Conservation (phyloP, 495 filamentous ascomycete genomes). For the Cenococcum geophilum region DNA sequence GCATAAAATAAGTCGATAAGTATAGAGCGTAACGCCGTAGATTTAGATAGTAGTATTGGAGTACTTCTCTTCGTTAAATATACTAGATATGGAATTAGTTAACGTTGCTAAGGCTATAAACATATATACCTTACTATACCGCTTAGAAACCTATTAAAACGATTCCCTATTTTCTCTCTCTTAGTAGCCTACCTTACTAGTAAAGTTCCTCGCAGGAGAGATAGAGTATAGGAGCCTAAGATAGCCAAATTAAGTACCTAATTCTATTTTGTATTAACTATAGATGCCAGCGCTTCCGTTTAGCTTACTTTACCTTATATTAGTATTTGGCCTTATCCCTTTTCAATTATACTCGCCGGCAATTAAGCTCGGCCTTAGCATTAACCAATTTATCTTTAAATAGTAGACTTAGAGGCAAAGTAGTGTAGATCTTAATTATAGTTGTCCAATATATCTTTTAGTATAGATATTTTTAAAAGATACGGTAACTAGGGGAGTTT, state of each 20-base stretch:
- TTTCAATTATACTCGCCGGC: neutral
- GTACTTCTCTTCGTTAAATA: too few species aligned
- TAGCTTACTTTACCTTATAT: neutral
- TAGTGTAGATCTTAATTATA: too few species aligned
- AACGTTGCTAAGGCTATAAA: slow-evolving; percentile 1
- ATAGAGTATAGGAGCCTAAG: neutral
- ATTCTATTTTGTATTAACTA: neutral
- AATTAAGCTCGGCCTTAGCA: neutral
- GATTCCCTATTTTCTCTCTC: neutral
- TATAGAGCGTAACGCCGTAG: slow-evolving; percentile 9
- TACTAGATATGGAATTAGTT: too few species aligned
- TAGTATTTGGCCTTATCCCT: slow-evolving; percentile 1
- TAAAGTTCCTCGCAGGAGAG: neutral
- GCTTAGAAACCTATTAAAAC: neutral
- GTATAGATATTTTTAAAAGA: too few species aligned
- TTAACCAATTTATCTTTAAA: too few species aligned
- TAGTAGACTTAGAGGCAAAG: too few species aligned
- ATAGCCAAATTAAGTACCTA: neutral
- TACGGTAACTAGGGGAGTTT: too few species aligned
- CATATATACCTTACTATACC: slow-evolving; percentile 1
- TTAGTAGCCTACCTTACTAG: neutral
- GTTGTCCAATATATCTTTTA: too few species aligned
- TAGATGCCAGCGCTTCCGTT: neutral
- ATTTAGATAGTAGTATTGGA: too few species aligned
- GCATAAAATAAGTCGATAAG: slow-evolving; percentile 11